Conservation (phyloP, 192 early-diverging fungal genomes). For the Spizellomyces punctatus region DNA sequence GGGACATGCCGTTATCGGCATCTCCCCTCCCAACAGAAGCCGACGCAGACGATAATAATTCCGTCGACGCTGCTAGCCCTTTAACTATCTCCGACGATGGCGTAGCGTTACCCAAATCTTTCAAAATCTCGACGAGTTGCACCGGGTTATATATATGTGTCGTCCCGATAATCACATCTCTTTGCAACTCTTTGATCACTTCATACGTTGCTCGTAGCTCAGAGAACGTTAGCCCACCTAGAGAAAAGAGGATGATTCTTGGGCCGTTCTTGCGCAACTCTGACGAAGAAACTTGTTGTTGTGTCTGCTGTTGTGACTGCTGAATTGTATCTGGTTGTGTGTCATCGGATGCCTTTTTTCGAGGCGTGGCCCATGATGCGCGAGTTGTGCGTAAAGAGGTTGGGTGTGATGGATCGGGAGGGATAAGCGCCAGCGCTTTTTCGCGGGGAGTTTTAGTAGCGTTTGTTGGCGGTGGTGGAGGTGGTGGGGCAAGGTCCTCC, state of each 20-base stretch:
- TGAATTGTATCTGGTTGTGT: neutral
- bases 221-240: slow-evolving; percentile 78
- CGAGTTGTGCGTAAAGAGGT: slow-evolving; percentile 54
- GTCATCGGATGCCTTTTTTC: slow-evolving; percentile 11
- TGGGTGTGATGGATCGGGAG: slow-evolving; percentile 41
- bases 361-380: slow-evolving; percentile 45
- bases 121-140: slow-evolving; percentile 69
- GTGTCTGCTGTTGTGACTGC: neutral
- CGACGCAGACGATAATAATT: neutral
- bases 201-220: slow-evolving; percentile 77
- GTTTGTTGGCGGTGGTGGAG: slow-evolving; percentile 13
- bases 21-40: neutral
- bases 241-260: slow-evolving; percentile 73
- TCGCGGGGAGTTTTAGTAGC: slow-evolving; percentile 40
- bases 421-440: slow-evolving; percentile 20
- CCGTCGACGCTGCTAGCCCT: neutral
- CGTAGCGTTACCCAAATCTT: slow-evolving; percentile 38
- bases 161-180: slow-evolving; percentile 78
- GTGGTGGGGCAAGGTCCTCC: slow-evolving; percentile 36
- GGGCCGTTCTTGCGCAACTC: slow-evolving; percentile 58
- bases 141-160: slow-evolving; percentile 73
- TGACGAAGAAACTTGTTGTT: slow-evolving; percentile 1
- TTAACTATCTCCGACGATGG: neutral
- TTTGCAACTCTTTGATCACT: slow-evolving; percentile 56
- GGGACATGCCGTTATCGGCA: neutral